These are phyloP conservation scores for Hyaloscypha hepaticicola DNA, from an alignment of 495 filamentous ascomycete genomes.

Conservation along the genomic window DNA sequence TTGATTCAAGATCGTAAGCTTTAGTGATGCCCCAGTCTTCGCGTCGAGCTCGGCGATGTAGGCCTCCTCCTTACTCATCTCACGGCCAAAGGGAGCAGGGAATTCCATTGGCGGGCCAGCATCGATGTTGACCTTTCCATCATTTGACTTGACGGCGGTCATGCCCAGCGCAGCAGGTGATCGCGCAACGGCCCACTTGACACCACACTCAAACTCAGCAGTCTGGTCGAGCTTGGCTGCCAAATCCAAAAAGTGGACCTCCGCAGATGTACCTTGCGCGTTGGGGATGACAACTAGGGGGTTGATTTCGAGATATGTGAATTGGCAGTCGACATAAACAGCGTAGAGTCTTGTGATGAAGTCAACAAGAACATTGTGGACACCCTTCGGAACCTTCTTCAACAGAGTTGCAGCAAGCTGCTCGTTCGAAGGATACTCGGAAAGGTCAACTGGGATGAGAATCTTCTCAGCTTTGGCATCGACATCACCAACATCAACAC, in stretches of 20 bases:
- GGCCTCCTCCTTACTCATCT: constrained; percentile 96
- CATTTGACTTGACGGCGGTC: constrained; percentile 54
- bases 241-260: constrained; percentile 97
- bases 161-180: constrained; percentile 84
- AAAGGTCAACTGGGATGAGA: constrained; percentile 91
- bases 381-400: constrained; percentile 88
- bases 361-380: constrained; percentile 97
- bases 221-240: constrained; percentile 99
- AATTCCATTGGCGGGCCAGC: constrained; percentile 98
- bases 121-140: constrained; percentile 84
- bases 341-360: constrained; percentile 90
- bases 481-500: constrained; percentile 99
- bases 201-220: constrained; percentile 98
- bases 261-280: constrained; percentile 82
- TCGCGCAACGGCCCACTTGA: constrained; percentile 96
- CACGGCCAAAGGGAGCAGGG: constrained; percentile 97
- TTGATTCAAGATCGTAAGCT: constrained; percentile 93
- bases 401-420: constrained; percentile 81
- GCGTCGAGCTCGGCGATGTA: constrained; percentile 98
- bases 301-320: constrained; percentile 99
- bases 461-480: constrained; percentile 99
- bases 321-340: constrained; percentile 99
- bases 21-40: constrained; percentile 98
- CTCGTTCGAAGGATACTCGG: constrained; percentile 93
- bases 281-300: constrained; percentile 98